Evolutionary conservation across 371 early-diverging fungal species (phyloP), one percentile per base, ranked within the genome.

Genomic region (Rhizopus sp.): DNA sequence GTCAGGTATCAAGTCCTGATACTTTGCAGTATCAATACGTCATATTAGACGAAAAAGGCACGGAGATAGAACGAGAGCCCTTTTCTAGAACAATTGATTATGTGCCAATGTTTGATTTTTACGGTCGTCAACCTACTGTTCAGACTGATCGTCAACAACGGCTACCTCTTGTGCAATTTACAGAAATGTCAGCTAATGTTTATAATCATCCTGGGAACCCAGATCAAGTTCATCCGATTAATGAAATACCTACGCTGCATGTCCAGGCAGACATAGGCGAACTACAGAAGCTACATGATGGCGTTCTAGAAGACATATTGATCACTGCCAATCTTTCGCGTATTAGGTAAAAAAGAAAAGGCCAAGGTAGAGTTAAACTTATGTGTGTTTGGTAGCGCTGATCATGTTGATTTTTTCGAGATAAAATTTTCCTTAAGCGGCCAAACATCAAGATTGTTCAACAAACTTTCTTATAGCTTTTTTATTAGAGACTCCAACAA

Each of bases 401-500:
- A 32, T 3, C 15, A 30, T 4, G 5, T 63, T 0, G 50, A 56
- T 9, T 33, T 41, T 4, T 62, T 58, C 23, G 7, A 50, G 12
- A 53, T 59, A 40, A 47, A 59, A 7, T 32, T 64, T 42, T 50
- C 53, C 16, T 39, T 75, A 8, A 62, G 69, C 41, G 75, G 75
- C 6, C 72, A 69, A 30, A 69, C 72, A 6, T 69, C 75, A 3
- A 51, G 69, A 2, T 42, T 69, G n/a, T 71, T 75, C 38, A 58
- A 56, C 17, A 75, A 75, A 47, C 48, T 71, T 10, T 65, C 70
- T 4, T 75, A 60, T 17, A 68, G 57, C 39, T 23, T 75, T 6
- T 40, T 59, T 8, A 23, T 75, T 13, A 67, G 72, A 17, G 34
- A 55, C 2, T 7, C 29, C 17, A 37, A 56, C 4, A 45, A 42